These are phyloP conservation scores for Populus simonii DNA, from an alignment of 345 rosid genomes.

Conservation along the genomic window DNA sequence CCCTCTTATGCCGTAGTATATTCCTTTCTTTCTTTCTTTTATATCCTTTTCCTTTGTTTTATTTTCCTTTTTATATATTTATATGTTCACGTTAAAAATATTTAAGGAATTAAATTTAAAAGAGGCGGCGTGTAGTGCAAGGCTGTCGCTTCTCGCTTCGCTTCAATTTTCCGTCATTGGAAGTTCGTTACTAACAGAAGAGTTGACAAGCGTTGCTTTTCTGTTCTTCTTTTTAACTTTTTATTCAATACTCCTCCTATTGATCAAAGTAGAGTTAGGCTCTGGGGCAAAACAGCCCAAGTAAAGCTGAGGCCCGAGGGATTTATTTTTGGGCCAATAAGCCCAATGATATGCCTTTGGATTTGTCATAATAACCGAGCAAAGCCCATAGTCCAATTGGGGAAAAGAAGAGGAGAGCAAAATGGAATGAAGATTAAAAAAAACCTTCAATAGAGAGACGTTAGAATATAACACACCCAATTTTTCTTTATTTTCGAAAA, in stretches of 20 bases:
- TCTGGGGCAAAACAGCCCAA: too few relatives aligned
- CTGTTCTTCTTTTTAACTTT: too few relatives aligned
- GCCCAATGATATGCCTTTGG: background rate
- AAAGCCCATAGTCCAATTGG: background rate
- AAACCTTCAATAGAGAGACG: background rate
- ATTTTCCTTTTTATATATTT: background rate
- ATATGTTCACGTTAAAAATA: background rate
- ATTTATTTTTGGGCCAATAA: background rate
- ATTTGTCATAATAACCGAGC: background rate
- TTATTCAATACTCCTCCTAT: background rate
- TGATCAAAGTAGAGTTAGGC: background rate
- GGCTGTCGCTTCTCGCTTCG: background rate
- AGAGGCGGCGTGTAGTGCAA: background rate
- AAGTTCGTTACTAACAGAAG: background rate
- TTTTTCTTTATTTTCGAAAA: background rate
- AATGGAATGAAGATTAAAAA: background rate
- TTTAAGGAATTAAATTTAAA: background rate
- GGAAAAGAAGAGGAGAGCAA: background rate
- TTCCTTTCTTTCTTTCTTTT: background rate
- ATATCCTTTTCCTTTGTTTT: too few relatives aligned
- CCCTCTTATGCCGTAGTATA: background rate
- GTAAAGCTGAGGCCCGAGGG: background rate
- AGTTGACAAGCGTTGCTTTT: background rate
- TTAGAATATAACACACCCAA: background rate
- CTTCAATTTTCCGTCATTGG: background rate